Evolutionary conservation across 2,329 filamentous ascomycete species (phyloP).

Genomic region (Fusarium pilosicola): DNA sequence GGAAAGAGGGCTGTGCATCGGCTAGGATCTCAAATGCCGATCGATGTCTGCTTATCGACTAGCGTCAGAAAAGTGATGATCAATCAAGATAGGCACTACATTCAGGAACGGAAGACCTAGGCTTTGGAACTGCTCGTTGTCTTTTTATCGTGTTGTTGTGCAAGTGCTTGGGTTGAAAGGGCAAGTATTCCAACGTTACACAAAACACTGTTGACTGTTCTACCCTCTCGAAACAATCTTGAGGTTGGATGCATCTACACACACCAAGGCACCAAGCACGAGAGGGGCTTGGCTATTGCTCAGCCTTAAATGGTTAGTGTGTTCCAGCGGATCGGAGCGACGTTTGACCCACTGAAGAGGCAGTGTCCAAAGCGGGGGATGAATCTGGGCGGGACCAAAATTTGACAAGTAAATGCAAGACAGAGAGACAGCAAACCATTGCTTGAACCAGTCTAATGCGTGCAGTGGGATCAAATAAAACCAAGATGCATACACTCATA

Average conservation of each 20-base stretch:
- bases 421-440: neutral
- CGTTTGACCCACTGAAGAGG: slow-evolving; percentile 22
- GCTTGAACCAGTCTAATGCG: neutral
- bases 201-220: neutral
- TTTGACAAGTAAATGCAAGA: neutral
- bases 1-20: slow-evolving; percentile 16
- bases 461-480: neutral
- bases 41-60: slow-evolving; percentile 22
- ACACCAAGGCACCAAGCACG: neutral
- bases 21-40: slow-evolving; percentile 13
- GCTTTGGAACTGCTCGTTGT: neutral
- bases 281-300: slow-evolving; percentile 21
- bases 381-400: neutral
- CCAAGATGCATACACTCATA: neutral
- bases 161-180: neutral
- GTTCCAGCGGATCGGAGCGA: slow-evolving; percentile 26
- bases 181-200: neutral
- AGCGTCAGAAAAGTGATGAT: slow-evolving; percentile 16
- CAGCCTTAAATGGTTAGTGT: slow-evolving; percentile 18
- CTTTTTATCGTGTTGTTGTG: neutral
- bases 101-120: neutral
- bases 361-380: slow-evolving; percentile 16
- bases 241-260: neutral
- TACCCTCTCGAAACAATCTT: neutral
- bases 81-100: slow-evolving; percentile 20